Base-by-base conservation (phyloP, 2,329 filamentous ascomycete genomes). In the Diaporthe capsici region DNA sequence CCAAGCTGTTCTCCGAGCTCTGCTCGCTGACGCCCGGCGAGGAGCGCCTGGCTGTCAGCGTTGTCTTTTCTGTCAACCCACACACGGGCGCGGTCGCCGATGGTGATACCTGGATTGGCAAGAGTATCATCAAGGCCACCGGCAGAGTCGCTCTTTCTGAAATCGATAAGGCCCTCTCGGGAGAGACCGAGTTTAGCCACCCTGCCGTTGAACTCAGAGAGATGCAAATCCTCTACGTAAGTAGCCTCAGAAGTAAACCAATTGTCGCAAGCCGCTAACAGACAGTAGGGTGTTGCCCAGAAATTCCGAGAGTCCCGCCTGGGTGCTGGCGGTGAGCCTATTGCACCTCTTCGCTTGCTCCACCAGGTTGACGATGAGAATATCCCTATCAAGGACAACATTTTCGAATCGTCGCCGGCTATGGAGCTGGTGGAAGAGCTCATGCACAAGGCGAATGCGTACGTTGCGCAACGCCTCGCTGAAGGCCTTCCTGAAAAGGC, bases 321-420 rank as follows among this genome's bases (percentile, higher is more conserved):
- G 76, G 94, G 94, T 74, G 93, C 95, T 71, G 93, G 94, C 49
- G 92, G 92, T 58, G 92, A 94, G 78, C 92, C 94, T 17, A 94
- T 98, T 80, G 94, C 96, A 47, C 93, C 96, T 55, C 91, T 99
- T 71, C 94, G 97, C 75, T 90, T 99, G 63, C 88, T 98, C 77
- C 95, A 98, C 85, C 96, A 98, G 85, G 90, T 98, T 55, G 97
- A 99, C 80, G 97, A 99, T 80, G 97, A 99, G 88, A 98, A 98
- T 84, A 95, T 98, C 72, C 97, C 96, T 3, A 96, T 98, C 55
- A 95, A 98, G 86, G 92, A 95, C 83, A 99, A 98, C 86, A 94
- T 99, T 78, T 99, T 98, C 82, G 93, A 98, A 83, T 96, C 95
- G 42, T 95, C 95, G 17, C 89, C 93, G 13, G 95, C 96, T 3